Evolutionary conservation across 2,329 filamentous ascomycete genomes (phyloP).

Genomic region (Sarocladium strictum): DNA sequence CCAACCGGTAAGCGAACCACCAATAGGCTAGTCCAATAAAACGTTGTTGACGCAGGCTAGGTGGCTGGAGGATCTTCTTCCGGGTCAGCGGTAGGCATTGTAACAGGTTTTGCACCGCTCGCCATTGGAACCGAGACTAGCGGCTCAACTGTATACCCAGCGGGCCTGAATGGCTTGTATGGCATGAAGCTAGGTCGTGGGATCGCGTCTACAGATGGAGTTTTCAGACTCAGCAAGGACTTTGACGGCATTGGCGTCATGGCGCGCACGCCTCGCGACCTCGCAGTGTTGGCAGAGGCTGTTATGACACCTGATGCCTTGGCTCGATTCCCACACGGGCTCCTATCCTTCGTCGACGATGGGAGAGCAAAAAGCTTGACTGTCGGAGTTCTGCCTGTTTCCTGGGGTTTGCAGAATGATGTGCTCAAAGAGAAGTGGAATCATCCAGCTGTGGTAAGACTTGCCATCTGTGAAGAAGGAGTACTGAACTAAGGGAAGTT

Average conservation of each 20-base stretch:
- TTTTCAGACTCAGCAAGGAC: constrained; percentile 9
- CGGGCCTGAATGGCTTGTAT: constrained; percentile 9
- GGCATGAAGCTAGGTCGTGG: constrained; percentile 7
- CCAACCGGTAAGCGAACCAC: constrained; percentile 7
- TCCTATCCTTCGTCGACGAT: not conserved
- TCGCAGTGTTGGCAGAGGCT: not conserved
- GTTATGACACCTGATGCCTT: not conserved
- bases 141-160: constrained; percentile 10
- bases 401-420: not conserved
- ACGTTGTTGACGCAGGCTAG: not conserved
- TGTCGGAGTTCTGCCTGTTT: not conserved
- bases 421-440: not conserved
- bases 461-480: not conserved
- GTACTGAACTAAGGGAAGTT: too few species aligned
- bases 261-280: constrained; percentile 6
- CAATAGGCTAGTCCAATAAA: too few species aligned
- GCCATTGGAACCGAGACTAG: constrained; percentile 9
- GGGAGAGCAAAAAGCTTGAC: not conserved
- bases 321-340: not conserved
- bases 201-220: constrained; percentile 8
- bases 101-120: constrained; percentile 9
- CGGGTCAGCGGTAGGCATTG: constrained; percentile 10
- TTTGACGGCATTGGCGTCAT: constrained; percentile 10
- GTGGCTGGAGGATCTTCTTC: constrained; percentile 10
- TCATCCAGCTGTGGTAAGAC: not conserved